phyloP scores from a whole-genome alignment of 2,329 filamentous ascomycete species.

The Phoma sp. region DNA sequence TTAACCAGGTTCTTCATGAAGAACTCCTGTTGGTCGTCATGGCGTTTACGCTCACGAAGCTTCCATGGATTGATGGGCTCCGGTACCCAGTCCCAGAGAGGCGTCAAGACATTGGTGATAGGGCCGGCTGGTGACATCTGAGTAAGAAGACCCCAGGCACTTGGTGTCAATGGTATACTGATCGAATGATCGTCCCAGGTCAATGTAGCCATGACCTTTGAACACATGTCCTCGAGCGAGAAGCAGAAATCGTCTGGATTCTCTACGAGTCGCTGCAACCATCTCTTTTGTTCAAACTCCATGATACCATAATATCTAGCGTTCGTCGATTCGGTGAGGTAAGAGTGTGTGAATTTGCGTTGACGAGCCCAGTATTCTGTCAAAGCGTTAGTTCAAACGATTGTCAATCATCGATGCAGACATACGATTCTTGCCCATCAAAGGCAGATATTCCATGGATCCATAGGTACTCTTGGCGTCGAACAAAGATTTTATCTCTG shows the following conservation, averaged over 20 bases:
- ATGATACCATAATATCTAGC: conserved; percentile 56
- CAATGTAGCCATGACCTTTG: conserved; percentile 63
- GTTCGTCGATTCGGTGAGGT: conserved; percentile 56
- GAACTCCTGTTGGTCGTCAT: conserved; percentile 61
- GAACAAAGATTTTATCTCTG: conserved; percentile 59
- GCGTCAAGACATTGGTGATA: conserved; percentile 63
- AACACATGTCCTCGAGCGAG: conserved; percentile 63
- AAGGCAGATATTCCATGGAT: conserved; percentile 62
- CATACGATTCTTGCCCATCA: conserved; percentile 64
- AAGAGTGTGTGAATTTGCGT: conserved; percentile 60
- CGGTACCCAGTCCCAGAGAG: conserved; percentile 60
- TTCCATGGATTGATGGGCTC: conserved; percentile 62
- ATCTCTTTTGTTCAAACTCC: conserved; percentile 62
- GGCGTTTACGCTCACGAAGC: conserved; percentile 58
- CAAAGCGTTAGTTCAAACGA: conserved; percentile 15
- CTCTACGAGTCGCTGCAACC: conserved; percentile 57
- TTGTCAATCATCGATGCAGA: background rate
- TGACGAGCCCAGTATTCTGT: conserved; percentile 62
- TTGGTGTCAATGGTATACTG: conserved; percentile 57
- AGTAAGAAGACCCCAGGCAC: conserved; percentile 62
- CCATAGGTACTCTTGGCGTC: conserved; percentile 62
- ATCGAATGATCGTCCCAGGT: conserved; percentile 61
- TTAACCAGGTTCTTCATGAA: conserved; percentile 57
- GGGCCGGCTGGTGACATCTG: conserved; percentile 66
- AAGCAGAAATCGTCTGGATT: conserved; percentile 59